A percentile compares a stretch with the other conserved stretches of the same genome.
Evolutionary conservation across 208 protist species (phyloP).

Genomic region (Acanthamoeba sp.): DNA sequence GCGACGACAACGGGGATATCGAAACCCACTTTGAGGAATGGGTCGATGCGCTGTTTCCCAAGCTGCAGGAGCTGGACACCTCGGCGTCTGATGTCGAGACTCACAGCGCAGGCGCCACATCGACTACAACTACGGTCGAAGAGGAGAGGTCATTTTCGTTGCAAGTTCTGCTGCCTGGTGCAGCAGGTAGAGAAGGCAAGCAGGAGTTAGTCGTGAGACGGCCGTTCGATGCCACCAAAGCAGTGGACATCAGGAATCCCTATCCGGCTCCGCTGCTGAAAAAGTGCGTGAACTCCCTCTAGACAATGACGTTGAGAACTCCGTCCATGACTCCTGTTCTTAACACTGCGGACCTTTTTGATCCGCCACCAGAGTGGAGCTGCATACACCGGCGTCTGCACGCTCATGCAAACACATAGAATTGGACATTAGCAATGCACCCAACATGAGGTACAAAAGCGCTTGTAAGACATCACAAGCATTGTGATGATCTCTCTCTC

Average conservation of each 20-base stretch:
- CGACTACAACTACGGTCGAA: neutral
- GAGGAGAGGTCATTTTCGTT: neutral
- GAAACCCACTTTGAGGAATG: neutral
- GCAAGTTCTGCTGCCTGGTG: neutral
- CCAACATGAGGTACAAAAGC: constrained; percentile 32
- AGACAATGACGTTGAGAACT: too few relatives aligned
- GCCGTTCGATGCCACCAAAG: neutral
- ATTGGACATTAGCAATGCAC: constrained; percentile 5
- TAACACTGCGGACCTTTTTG: too few relatives aligned
- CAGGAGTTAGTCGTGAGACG: neutral
- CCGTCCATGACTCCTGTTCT: too few relatives aligned
- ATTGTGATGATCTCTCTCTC: neutral
- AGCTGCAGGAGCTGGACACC: neutral
- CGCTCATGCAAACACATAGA: constrained; percentile 46
- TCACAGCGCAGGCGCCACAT: neutral
- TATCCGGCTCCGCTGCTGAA: neutral
- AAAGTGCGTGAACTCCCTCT: neutral
- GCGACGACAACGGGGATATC: neutral
- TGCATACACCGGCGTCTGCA: neutral
- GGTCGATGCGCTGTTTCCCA: neutral
- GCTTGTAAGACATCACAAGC: too few relatives aligned
- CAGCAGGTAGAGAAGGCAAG: neutral
- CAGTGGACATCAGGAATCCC: constrained; percentile 39
- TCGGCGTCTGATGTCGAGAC: neutral
- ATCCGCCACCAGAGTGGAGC: neutral